phyloP scores from a whole-genome alignment of 805 yeast genomes.

The Yarrowia yakushimensis region DNA sequence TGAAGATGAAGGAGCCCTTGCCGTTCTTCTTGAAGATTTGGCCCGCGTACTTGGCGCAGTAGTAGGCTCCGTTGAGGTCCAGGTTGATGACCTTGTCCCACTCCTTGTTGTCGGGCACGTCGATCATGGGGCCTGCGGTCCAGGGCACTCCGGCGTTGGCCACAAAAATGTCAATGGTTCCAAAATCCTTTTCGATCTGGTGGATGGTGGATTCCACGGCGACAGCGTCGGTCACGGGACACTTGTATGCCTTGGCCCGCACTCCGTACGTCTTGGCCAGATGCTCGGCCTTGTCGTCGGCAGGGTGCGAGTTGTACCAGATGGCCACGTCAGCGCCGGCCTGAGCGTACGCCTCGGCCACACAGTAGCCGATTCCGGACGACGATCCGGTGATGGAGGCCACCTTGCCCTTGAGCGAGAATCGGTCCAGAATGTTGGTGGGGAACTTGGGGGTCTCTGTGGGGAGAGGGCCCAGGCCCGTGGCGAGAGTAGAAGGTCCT shows the following conservation, averaged over 20 bases:
- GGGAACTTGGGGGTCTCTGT: slow-evolving; percentile 51
- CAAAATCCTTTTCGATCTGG: slow-evolving; percentile 63
- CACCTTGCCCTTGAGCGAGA: slow-evolving; percentile 75
- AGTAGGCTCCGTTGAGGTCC: slow-evolving; percentile 77
- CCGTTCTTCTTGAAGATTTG: slow-evolving; percentile 68
- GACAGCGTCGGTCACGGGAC: slow-evolving; percentile 50
- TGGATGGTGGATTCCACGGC: slow-evolving; percentile 49
- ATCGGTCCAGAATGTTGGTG: slow-evolving; percentile 57
- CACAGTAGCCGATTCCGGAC: slow-evolving; percentile 76
- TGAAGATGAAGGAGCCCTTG: slow-evolving; percentile 72
- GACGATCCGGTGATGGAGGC: slow-evolving; percentile 86
- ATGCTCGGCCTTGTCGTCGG: slow-evolving; percentile 58
- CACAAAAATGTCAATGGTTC: slow-evolving; percentile 75
- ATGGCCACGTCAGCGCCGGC: slow-evolving; percentile 83
- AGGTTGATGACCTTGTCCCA: slow-evolving; percentile 73
- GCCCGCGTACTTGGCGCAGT: slow-evolving; percentile 74
- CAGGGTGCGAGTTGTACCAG: slow-evolving; percentile 61
- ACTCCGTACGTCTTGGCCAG: slow-evolving; percentile 58
- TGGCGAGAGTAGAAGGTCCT: slow-evolving; percentile 32
- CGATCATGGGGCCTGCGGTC: slow-evolving; percentile 60
- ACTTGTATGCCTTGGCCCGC: slow-evolving; percentile 60
- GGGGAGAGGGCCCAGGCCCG: slow-evolving; percentile 47
- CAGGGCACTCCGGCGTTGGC: slow-evolving; percentile 90
- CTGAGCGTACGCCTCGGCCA: slow-evolving; percentile 79
- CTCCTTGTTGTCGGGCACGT: slow-evolving; percentile 46